These are phyloP conservation scores for Pseudogymnoascus sp. DNA, from an alignment of 2,329 filamentous ascomycete species.

Conservation along the genomic window DNA sequence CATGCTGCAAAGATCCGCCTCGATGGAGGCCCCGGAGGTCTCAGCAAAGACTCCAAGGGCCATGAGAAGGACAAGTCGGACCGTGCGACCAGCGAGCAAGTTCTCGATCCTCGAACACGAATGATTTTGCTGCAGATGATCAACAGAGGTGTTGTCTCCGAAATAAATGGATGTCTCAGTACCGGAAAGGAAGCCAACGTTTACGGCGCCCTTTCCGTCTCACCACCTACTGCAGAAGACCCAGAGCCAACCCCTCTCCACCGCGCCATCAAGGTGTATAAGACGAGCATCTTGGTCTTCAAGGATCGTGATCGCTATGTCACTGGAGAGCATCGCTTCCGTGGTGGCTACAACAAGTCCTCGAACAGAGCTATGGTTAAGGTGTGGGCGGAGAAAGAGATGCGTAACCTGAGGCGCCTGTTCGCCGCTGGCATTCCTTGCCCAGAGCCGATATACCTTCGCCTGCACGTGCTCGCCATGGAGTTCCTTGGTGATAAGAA, in stretches of 20 bases:
- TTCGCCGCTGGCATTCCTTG: constrained; percentile 79
- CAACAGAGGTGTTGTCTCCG: constrained; percentile 79
- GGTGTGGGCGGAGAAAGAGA: constrained; percentile 98
- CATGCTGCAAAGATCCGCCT: constrained; percentile 82
- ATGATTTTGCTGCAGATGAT: constrained; percentile 97
- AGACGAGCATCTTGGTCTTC: constrained; percentile 95
- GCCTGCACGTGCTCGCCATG: constrained; percentile 95
- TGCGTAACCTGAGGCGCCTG: constrained; percentile 82
- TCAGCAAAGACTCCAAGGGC: constrained; percentile 44
- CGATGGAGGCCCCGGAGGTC: constrained; percentile 40
- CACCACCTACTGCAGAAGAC: constrained; percentile 43
- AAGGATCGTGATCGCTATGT: constrained; percentile 97
- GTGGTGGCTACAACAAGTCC: constrained; percentile 83
- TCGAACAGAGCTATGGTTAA: constrained; percentile 97
- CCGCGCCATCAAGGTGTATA: constrained; percentile 96
- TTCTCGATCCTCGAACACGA: constrained; percentile 84
- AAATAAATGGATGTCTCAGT: constrained; percentile 90
- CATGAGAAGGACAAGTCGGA: constrained; percentile 81
- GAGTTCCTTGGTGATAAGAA: constrained; percentile 80
- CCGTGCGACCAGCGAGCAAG: constrained; percentile 87
- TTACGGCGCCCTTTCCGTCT: constrained; percentile 72
- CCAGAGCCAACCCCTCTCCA: constrained; percentile 50
- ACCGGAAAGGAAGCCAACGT: constrained; percentile 99
- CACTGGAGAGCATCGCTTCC: constrained; percentile 86
- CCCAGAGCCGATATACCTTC: constrained; percentile 80